Base-by-base conservation (phyloP, 1,284 basidiomycete species). In the Trametes polyzona region DNA sequence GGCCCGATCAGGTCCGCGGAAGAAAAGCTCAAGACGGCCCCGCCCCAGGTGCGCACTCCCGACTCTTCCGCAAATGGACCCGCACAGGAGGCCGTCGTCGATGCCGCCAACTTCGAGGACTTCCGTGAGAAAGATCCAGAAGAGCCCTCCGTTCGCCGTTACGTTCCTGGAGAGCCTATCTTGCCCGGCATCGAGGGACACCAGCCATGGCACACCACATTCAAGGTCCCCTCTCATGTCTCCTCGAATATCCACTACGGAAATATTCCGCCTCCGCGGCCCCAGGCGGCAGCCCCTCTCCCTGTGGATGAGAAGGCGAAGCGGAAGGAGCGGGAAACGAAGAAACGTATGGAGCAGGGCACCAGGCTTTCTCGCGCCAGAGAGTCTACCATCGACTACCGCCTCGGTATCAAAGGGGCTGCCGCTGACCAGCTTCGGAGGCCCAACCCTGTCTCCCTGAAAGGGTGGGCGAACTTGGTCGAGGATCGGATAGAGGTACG, bases 401-500 rank as follows among this genome's bases (percentile, higher is more conserved):
- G 80, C 24, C 71, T 83, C 27, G 83, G 83, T 12, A 75, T 86
- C 59, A 77, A 78, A 58, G 71, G 71, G 14, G 66, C 71, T 48
- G 65, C 72, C 19, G 67, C 70, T 16, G 75, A 74, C 33, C 62
- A 55, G 57, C 66, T 62, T 65, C 72, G 59, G 61, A 73, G 76
- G 50, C 69, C 74, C 2, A 88, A 83, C 60, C 85, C 88, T 21
- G 74, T 79, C n/a, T 83, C 77, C 40, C 63, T 93, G 69, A 86
- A 85, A 66, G 91, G 89, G 0, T 94, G 91, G 90, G 78, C 80
- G 9, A 83, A 80, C 52, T 73, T 94, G 44, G 81, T 92, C 4
- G 92, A 95, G 69, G 91, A 93, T 62, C 80, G 81, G 59, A 94
- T 95, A 66, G 85, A 92, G 80, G 90, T 88, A 61, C 43, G 74